Evolutionary conservation across 441 rosid genomes (phyloP).

Genomic region (Corymbia citriodora): DNA sequence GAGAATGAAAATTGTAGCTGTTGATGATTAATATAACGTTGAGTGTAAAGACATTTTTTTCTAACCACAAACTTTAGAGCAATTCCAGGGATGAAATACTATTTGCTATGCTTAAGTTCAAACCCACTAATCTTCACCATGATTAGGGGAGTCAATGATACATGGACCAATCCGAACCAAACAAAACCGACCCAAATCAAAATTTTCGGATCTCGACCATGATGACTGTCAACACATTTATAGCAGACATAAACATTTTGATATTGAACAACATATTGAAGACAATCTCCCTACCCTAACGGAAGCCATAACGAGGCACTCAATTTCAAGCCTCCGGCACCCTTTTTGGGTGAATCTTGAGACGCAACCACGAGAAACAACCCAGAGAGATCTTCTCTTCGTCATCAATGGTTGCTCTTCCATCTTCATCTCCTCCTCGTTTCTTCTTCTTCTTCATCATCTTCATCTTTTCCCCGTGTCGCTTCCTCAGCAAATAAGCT

Average conservation of each 20-base stretch:
- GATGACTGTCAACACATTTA: background rate
- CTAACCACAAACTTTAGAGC: background rate
- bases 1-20: rapidly evolving
- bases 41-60: background rate
- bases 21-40: background rate
- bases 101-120: background rate
- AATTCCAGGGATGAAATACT: background rate
- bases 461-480: background rate
- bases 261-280: background rate
- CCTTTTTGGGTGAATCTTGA: background rate
- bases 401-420: background rate
- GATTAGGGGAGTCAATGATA: background rate
- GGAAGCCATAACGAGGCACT: background rate
- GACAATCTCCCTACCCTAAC: background rate
- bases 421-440: background rate
- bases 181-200: background rate
- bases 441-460: background rate
- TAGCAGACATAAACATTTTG: background rate
- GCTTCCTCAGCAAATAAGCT: background rate
- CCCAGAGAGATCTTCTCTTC: background rate
- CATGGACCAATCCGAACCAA: rapidly evolving
- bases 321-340: background rate
- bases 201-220: background rate
- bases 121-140: background rate
- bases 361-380: background rate